These are phyloP conservation scores for Turritis glabra DNA, from an alignment of 345 rosid species.

Conservation along the genomic window DNA sequence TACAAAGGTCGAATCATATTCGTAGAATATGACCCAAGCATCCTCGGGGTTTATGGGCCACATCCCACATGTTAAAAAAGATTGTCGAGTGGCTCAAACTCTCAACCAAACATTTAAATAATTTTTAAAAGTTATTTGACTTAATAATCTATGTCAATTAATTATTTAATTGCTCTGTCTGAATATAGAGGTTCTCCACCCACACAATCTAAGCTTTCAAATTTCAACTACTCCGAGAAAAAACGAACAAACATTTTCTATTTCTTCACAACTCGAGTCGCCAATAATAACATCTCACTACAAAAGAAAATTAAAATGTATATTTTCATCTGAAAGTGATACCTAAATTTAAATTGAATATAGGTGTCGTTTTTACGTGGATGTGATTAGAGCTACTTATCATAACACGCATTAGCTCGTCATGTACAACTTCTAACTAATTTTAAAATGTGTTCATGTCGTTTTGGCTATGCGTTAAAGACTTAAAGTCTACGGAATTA, in stretches of 20 bases:
- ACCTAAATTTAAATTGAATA: neutral
- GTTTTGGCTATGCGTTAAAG: neutral
- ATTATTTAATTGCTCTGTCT: neutral
- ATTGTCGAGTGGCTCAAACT: conserved; percentile 27
- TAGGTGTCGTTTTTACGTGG: neutral
- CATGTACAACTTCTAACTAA: neutral
- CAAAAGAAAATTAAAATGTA: neutral
- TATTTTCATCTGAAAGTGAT: neutral
- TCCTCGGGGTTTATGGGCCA: conserved; percentile 17
- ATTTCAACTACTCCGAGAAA: neutral
- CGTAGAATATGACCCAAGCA: conserved; percentile 29
- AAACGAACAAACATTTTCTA: conserved; percentile 5
- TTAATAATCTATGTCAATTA: conserved; percentile 7
- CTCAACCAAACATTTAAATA: conserved; percentile 17
- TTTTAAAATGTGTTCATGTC: neutral
- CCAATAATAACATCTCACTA: neutral
- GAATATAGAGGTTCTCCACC: conserved; percentile 13
- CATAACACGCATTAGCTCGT: conserved; percentile 3
- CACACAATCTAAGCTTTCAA: neutral
- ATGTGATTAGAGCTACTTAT: neutral
- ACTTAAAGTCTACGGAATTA: conserved; percentile 6
- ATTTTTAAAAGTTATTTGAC: conserved; percentile 1
- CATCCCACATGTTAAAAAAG: conserved; percentile 19
- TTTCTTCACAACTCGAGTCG: neutral
- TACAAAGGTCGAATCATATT: conserved; percentile 29